Conservation (phyloP, 352 stramenopile genomes). For the Pythium pyrilobum region DNA sequence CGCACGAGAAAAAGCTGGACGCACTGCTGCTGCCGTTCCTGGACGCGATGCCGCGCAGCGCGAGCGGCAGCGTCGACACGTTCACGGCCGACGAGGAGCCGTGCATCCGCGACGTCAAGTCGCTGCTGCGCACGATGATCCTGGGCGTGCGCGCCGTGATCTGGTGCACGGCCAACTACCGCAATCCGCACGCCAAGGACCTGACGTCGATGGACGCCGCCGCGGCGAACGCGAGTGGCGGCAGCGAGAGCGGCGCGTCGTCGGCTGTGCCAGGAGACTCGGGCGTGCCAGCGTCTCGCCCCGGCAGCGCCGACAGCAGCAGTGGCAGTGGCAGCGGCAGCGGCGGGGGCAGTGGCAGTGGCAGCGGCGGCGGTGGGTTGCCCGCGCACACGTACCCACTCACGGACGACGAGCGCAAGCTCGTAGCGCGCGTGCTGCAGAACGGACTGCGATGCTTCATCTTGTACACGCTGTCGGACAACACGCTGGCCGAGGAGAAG, state of each 20-base stretch:
- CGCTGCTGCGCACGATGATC: constrained; percentile 95
- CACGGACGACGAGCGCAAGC: constrained; percentile 89
- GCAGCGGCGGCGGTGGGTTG: constrained; percentile 7
- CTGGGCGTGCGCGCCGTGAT: constrained; percentile 97
- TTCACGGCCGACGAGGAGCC: constrained; percentile 63
- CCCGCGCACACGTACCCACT: constrained; percentile 72
- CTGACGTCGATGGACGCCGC: constrained; percentile 70
- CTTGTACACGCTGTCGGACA: constrained; percentile 88
- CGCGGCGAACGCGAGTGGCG: not conserved
- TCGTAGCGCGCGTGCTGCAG: constrained; percentile 93
- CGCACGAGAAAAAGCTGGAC: constrained; percentile 76
- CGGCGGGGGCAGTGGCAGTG: not conserved
- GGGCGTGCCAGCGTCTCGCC: no score
- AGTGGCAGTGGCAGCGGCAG: no score
- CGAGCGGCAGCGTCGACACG: constrained; percentile 28
- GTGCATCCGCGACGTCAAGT: constrained; percentile 89
- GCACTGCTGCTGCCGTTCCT: constrained; percentile 49
- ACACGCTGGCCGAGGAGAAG: constrained; percentile 86
- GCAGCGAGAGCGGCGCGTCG: not conserved
- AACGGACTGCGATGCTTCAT: constrained; percentile 92
- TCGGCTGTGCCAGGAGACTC: no score
- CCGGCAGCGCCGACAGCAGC: no score
- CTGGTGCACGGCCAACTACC: constrained; percentile 95
- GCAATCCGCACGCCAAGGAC: constrained; percentile 82
- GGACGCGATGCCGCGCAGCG: constrained; percentile 12